phyloP scores from a whole-genome alignment of 768 basidiomycete species.

The Rhodosporidiobolus odoratus region DNA sequence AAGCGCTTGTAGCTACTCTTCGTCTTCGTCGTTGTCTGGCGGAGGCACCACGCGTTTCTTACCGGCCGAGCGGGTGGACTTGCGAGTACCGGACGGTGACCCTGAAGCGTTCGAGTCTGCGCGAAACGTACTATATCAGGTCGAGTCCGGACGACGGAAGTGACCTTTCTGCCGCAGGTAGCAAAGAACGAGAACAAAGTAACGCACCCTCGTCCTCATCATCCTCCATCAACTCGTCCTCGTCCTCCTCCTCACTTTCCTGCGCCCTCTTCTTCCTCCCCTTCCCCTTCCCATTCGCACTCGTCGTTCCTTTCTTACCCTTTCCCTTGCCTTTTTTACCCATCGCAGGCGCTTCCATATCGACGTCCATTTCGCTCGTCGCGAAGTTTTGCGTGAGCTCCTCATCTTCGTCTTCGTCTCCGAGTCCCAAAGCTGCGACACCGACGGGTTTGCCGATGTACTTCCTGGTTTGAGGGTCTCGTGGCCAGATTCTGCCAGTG shows the following conservation, averaged over 20 bases:
- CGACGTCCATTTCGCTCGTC: neutral
- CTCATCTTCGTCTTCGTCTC: neutral
- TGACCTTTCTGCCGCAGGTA: neutral
- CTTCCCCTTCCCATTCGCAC: slow-evolving; percentile 43
- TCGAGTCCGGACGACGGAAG: too few species aligned
- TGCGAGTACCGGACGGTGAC: slow-evolving; percentile 1
- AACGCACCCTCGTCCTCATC: slow-evolving; percentile 29
- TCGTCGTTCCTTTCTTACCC: slow-evolving; percentile 28
- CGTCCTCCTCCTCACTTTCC: slow-evolving; percentile 41
- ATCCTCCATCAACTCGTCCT: slow-evolving; percentile 17
- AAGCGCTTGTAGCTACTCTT: neutral
- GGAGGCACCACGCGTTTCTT: neutral
- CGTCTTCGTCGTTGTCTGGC: slow-evolving; percentile 24
- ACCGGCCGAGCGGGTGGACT: neutral
- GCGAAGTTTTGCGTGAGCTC: neutral
- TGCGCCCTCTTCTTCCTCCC: slow-evolving; percentile 41
- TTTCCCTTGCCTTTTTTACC: too few species aligned
- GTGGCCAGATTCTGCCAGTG: slow-evolving; percentile 22
- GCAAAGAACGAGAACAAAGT: neutral
- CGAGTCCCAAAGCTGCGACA: slow-evolving; percentile 51
- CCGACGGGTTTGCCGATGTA: slow-evolving; percentile 58
- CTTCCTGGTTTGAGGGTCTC: slow-evolving; percentile 20
- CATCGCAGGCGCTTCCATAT: neutral
- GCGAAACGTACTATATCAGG: neutral
- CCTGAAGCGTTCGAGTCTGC: neutral